Evolutionary conservation across 2,329 filamentous ascomycete species (phyloP).

Genomic region (Xylariales sp.): DNA sequence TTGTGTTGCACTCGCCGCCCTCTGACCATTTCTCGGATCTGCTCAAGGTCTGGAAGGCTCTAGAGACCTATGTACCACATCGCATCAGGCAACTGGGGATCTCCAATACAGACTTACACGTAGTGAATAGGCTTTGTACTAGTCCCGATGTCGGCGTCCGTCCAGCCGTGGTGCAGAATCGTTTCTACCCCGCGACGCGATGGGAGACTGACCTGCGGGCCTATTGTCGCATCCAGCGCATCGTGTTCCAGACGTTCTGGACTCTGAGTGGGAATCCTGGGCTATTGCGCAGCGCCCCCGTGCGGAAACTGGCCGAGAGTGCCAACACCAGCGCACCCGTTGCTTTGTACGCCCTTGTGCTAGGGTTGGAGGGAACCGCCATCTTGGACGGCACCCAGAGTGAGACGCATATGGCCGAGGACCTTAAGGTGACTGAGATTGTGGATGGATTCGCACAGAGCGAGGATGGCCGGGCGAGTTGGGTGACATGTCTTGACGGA

Average conservation of each 20-base stretch:
- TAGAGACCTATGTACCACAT: constrained; percentile 75
- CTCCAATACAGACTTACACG: constrained; percentile 74
- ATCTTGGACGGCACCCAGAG: constrained; percentile 61
- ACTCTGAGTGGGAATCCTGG: constrained; percentile 61
- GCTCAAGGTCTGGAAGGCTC: constrained; percentile 71
- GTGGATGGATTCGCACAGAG: constrained; percentile 50
- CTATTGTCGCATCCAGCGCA: constrained; percentile 56
- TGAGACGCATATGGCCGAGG: constrained; percentile 61
- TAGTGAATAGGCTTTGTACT: constrained; percentile 64
- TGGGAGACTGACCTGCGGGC: constrained; percentile 71
- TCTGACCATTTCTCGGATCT: constrained; percentile 58
- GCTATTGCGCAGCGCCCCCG: constrained; percentile 57
- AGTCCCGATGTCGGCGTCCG: constrained; percentile 48
- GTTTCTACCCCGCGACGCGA: constrained; percentile 69
- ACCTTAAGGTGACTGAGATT: constrained; percentile 57
- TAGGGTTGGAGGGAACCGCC: constrained; percentile 58
- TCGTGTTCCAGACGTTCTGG: constrained; percentile 67
- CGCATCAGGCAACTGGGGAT: constrained; percentile 76
- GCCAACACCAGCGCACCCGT: constrained; percentile 54
- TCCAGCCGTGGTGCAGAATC: constrained; percentile 77
- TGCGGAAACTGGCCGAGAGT: constrained; percentile 60
- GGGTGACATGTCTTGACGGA: constrained; percentile 58
- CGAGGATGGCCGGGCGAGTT: constrained; percentile 55
- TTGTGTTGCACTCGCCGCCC: constrained; percentile 77
- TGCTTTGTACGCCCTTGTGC: constrained; percentile 61